Base-by-base conservation (phyloP, 495 filamentous ascomycete species). In the Penicillium alfredii region DNA sequence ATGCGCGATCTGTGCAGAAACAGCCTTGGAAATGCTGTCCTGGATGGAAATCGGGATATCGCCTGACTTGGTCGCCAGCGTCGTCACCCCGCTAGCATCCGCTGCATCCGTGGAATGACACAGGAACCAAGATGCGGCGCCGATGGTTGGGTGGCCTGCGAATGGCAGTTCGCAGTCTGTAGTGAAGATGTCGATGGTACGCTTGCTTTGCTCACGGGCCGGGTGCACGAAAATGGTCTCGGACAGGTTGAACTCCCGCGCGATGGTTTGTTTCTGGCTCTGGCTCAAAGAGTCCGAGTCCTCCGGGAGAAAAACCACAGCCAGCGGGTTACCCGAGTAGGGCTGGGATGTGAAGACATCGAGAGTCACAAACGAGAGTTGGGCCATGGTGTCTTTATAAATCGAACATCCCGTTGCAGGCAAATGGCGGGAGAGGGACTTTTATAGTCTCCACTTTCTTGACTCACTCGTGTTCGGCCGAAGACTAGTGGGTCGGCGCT, bases 211-310 rank as follows among this genome's bases (percentile, higher is more conserved):
- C 4, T 49, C 44, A 3, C 16, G 35, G 2, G 32, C 41, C 13
- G 56, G 52, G 44, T 87, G 76, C 9, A 92, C 60, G 60, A 90
- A 94, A 34, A 88, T 81, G 1, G 80, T 89, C 51, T 92, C 86
- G 3, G 83, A 87, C 46, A 87, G 71, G 45, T 90, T 90, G 79
- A 92, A 92, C 60, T 94, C 87, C 19, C 56, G 49, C 2, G 85
- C 77, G 22, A 93, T 80, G 27, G 47, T 57, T 58, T 65, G 64
- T 26, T 68, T 69, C 38, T 69, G 64, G 32, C 21, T 30, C 25
- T 68, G 62, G 23, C 56, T 57, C 21, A 69, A 32, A 15, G 52
- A 28, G 4, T 35, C 27, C 13, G 42, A 27, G 11, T 50, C 30
- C 25, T 53, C 47, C 17, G 65, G 60, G 23, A 66, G 53, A 44